Evolutionary conservation across 164 flowering plant species (phyloP), one percentile per base, ranked within the genome.

Genomic region (Magnolia sinica): DNA sequence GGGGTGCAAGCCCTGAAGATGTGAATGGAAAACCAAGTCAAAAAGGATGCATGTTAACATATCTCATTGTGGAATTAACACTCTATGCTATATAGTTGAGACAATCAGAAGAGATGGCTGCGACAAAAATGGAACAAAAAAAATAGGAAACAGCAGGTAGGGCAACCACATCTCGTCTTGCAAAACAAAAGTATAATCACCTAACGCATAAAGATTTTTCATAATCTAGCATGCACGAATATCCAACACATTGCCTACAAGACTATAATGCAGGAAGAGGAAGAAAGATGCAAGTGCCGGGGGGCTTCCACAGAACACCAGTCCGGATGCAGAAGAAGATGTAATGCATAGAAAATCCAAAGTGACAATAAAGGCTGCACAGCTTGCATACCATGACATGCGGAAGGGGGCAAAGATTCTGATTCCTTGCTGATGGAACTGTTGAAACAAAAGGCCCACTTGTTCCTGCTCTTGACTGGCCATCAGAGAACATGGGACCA

Each of bases 331-430:
- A 37, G 45, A 37, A 37, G 18, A 55, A 55, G 61, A 55, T 55
- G 13, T 9, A 14, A 55, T 11, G 3, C 13, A 55, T 11, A 37
- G 45, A 11, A 55, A 55, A 55, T 55, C 61, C 61, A 55, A 55
- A 7, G 61, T 11, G 61, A 45, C 20, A 52, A 2, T 37, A 37
- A 37, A 64, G 63, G 9, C 16, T 13, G 49, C 16, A 31, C 49
- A 64, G 31, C 29, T 18, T 50, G 50, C 66, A 66, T 89, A 92
- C 97, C 91, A 84, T 83, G 67, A 81, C 55, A 74, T 88, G 87
- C 16, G 85, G 82, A 50, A 75, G 83, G n/a, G 91, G 85, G 2
- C 83, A 90, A 49, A 66, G 72, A 74, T 82, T 90, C 55, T 86
- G 91, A 76, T 83, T 90, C 84, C 84, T 87, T 50, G 86, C 85